These are phyloP conservation scores for Citrus australasica DNA, from an alignment of 345 rosid genomes.

Conservation along the genomic window DNA sequence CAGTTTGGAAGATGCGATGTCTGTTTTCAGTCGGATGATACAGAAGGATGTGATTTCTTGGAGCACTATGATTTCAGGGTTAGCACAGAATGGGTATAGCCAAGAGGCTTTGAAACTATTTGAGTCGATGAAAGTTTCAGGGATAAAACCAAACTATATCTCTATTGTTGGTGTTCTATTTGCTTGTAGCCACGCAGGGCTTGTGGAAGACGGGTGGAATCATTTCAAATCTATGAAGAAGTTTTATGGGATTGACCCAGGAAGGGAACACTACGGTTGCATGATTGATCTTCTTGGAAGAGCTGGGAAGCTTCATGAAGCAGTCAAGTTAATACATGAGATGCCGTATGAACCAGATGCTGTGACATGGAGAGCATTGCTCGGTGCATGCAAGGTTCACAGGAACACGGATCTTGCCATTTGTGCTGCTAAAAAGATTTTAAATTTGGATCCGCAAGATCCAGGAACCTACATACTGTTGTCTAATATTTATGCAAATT, in stretches of 20 bases:
- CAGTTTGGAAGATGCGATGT: conserved; percentile 54
- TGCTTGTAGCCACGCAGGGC: conserved; percentile 78
- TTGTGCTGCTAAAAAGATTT: conserved; percentile 52
- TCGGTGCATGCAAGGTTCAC: conserved; percentile 66
- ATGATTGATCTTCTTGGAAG: conserved; percentile 78
- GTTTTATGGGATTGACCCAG: conserved; percentile 57
- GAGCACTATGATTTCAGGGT: conserved; percentile 79
- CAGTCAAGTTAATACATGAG: conserved; percentile 49
- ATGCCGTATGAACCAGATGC: conserved; percentile 65
- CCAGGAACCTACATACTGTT: conserved; percentile 59
- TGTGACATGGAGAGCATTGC: conserved; percentile 23
- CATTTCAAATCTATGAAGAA: conserved; percentile 60
- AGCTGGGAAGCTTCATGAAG: conserved; percentile 65
- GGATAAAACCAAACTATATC: conserved; percentile 53
- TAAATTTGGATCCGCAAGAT: conserved; percentile 56
- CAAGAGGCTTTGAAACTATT: conserved; percentile 53
- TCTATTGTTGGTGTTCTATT: conserved; percentile 62
- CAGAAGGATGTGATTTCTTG: conserved; percentile 69
- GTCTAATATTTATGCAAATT: conserved; percentile 72
- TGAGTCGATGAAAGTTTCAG: conserved; percentile 46
- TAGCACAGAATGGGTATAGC: conserved; percentile 74
- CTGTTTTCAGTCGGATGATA: conserved; percentile 42
- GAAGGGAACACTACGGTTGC: conserved; percentile 69
- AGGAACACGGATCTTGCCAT: conserved; percentile 48
- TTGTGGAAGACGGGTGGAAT: conserved; percentile 56